phyloP scores from a whole-genome alignment of 2,329 filamentous ascomycete genomes.

The Phaeosphaeria sp. region DNA sequence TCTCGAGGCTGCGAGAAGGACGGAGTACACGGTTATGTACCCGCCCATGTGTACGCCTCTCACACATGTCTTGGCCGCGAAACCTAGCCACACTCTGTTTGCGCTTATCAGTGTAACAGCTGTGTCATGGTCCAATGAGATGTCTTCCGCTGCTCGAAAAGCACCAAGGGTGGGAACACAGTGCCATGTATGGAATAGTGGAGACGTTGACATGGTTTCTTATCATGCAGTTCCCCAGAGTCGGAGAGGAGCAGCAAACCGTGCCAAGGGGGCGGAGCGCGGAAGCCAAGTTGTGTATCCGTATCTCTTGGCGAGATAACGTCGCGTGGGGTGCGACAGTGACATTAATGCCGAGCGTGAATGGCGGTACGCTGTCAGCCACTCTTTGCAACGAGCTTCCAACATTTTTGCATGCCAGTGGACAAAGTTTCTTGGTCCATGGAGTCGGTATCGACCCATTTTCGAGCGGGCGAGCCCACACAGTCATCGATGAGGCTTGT shows the following conservation, averaged over 20 bases:
- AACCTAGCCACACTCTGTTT: slow-evolving; percentile 11
- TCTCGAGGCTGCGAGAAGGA: not conserved
- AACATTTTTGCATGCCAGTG: slow-evolving; percentile 47
- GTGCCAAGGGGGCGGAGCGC: slow-evolving; percentile 27
- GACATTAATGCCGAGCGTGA: not conserved
- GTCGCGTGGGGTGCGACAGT: slow-evolving; percentile 19
- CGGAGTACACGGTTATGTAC: not conserved
- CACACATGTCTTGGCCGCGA: slow-evolving; percentile 15
- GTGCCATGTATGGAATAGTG: slow-evolving; percentile 25
- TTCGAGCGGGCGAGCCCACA: slow-evolving; percentile 26
- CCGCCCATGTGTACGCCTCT: not conserved
- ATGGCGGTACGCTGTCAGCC: not conserved
- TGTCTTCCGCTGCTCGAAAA: slow-evolving; percentile 2
- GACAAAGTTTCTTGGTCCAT: slow-evolving; percentile 45
- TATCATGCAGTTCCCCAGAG: slow-evolving; percentile 31
- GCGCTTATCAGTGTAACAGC: slow-evolving; percentile 6
- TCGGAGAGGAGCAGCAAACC: slow-evolving; percentile 21
- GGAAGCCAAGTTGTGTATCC: slow-evolving; percentile 20
- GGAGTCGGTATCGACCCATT: slow-evolving; percentile 37
- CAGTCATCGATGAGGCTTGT: slow-evolving; percentile 14
- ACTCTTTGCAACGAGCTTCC: slow-evolving; percentile 28
- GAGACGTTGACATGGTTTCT: slow-evolving; percentile 13
- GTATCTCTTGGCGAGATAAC: slow-evolving; percentile 41
- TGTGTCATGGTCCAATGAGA: slow-evolving; percentile 2
- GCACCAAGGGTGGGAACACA: slow-evolving; percentile 18